A percentile compares a stretch with the other conserved stretches of the same genome.
These are phyloP conservation scores for Fusarium foetens DNA, from an alignment of 2,329 filamentous ascomycete genomes.

Conservation along the genomic window DNA sequence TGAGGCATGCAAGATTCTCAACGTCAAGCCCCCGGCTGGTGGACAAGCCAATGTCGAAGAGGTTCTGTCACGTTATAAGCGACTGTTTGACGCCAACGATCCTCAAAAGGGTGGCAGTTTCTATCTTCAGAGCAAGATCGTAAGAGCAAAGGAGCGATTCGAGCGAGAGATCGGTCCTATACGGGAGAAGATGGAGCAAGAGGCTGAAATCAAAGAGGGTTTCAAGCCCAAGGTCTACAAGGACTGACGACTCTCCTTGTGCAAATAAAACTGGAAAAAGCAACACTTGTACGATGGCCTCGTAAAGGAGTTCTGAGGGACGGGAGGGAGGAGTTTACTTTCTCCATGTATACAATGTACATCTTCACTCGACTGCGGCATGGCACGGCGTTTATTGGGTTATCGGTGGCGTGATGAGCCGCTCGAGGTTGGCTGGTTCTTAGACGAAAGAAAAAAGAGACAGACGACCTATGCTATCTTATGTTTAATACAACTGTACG, in stretches of 20 bases:
- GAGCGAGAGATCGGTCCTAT: constrained; percentile 84
- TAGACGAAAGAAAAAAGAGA: constrained; percentile 47
- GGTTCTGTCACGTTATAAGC: constrained; percentile 89
- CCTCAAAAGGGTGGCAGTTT: constrained; percentile 97
- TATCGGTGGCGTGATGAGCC: constrained; percentile 45
- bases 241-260: constrained; percentile 62
- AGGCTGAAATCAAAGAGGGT: constrained; percentile 83
- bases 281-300: constrained; percentile 37
- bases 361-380: constrained; percentile 66
- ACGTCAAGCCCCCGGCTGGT: constrained; percentile 83
- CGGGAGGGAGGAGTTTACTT: constrained; percentile 16
- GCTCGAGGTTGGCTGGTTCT: constrained; percentile 44
- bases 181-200: constrained; percentile 75
- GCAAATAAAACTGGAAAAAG: neutral
- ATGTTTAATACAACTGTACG: constrained; percentile 45
- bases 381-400: constrained; percentile 61
- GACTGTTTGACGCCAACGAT: constrained; percentile 92
- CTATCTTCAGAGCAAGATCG: constrained; percentile 96
- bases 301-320: constrained; percentile 31
- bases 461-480: constrained; percentile 44
- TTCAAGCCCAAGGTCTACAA: constrained; percentile 98
- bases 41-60: constrained; percentile 82
- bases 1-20: constrained; percentile 96
- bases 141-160: constrained; percentile 90
- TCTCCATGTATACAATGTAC: constrained; percentile 54